These are phyloP conservation scores for Oxytropis ochrocephala DNA, from an alignment of 306 rosid species.

Conservation along the genomic window DNA sequence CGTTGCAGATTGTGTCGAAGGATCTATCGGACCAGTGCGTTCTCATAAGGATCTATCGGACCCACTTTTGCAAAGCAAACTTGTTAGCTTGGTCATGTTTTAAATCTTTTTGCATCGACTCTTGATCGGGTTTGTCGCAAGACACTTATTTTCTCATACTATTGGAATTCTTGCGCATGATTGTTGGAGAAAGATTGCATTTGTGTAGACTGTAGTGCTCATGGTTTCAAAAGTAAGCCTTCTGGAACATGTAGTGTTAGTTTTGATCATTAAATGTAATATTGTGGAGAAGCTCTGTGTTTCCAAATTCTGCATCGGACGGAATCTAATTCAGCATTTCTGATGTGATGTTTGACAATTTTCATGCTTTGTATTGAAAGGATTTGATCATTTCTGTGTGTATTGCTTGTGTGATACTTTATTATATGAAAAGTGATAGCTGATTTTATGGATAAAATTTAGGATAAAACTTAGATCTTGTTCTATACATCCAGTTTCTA, in stretches of 20 bases:
- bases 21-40: constrained; percentile 92
- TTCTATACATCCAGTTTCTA: too few relatives aligned
- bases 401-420: too few relatives aligned
- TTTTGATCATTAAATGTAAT: background rate
- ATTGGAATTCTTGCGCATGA: too few relatives aligned
- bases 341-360: background rate
- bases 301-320: background rate
- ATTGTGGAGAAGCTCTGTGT: background rate
- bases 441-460: too few relatives aligned
- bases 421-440: too few relatives aligned
- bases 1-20: constrained; percentile 81
- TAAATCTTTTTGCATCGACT: constrained; percentile 91
- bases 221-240: too few relatives aligned
- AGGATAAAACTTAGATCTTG: too few relatives aligned
- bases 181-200: too few relatives aligned
- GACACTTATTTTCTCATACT: constrained; percentile 17
- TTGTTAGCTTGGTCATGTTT: constrained; percentile 91
- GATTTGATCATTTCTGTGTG: too few relatives aligned
- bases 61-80: constrained; percentile 83
- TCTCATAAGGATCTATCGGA: constrained; percentile 89
- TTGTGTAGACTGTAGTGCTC: too few relatives aligned
- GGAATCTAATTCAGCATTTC: background rate
- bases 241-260: background rate
- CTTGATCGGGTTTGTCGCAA: constrained; percentile 80
- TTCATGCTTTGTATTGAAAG: background rate